These are phyloP conservation scores for Xylaria sp. DNA, from an alignment of 2,329 filamentous ascomycete species.

Conservation along the genomic window DNA sequence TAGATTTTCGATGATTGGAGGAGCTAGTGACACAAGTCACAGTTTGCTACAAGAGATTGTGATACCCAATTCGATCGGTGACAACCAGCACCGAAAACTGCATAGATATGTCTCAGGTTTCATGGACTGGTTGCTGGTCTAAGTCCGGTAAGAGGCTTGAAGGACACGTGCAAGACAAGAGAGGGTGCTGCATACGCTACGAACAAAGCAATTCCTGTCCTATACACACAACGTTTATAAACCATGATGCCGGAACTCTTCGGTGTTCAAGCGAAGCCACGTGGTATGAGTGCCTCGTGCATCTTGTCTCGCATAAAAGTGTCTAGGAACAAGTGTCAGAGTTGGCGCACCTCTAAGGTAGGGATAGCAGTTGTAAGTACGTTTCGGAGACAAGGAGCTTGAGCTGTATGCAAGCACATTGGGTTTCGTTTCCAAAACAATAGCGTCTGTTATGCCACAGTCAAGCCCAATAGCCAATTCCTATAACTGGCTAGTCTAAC, in stretches of 20 bases:
- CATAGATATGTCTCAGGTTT: neutral
- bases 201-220: neutral
- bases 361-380: neutral
- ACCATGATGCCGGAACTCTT: neutral
- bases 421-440: neutral
- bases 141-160: neutral
- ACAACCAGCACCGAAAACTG: neutral
- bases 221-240: neutral
- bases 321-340: neutral
- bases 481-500: neutral
- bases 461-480: neutral
- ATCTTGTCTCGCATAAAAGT: neutral
- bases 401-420: constrained; percentile 10
- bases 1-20: neutral
- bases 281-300: neutral
- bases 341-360: neutral
- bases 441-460: neutral
- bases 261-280: constrained; percentile 1
- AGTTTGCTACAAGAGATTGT: neutral
- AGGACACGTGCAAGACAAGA: neutral
- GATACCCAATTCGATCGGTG: neutral
- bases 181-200: neutral
- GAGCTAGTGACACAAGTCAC: neutral
- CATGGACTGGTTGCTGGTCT: constrained; percentile 3
- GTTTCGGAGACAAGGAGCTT: constrained; percentile 3